Evolutionary conservation across 352 stramenopile genomes (phyloP).

Genomic region (Pythium guiyangense): DNA sequence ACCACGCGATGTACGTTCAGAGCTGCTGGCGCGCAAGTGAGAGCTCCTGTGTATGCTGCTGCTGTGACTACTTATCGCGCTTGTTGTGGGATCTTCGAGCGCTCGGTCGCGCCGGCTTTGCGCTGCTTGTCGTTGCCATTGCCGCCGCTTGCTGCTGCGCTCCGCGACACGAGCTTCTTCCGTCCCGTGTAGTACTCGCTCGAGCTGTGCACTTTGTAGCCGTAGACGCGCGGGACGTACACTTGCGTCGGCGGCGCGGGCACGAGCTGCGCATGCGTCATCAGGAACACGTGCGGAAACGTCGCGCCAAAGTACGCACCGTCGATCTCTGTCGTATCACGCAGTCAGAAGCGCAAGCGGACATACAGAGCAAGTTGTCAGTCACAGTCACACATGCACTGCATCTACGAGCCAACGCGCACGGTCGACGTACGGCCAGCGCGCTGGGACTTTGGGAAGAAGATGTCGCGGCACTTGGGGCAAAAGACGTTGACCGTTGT

Average conservation of each 20-base stretch:
- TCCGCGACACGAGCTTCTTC: slow-evolving; percentile 47
- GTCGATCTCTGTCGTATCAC: slow-evolving; percentile 83
- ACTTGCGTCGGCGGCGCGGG: slow-evolving; percentile 80
- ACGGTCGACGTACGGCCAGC: slow-evolving; percentile 64
- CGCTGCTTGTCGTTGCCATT: slow-evolving; percentile 59
- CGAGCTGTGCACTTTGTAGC: slow-evolving; percentile 92
- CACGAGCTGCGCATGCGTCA: slow-evolving; percentile 94
- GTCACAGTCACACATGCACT: not conserved
- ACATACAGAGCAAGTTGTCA: not conserved
- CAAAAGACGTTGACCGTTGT: slow-evolving; percentile 89
- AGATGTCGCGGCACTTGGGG: slow-evolving; percentile 87
- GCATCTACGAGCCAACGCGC: not conserved
- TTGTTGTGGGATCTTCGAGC: slow-evolving; percentile 31
- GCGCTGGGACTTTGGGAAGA: slow-evolving; percentile 88
- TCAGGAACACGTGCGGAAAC: slow-evolving; percentile 99
- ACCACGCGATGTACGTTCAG: no score
- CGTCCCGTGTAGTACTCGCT: slow-evolving; percentile 87
- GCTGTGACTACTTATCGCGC: slow-evolving; percentile 26
- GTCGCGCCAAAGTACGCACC: slow-evolving; percentile 98
- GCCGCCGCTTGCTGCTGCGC: slow-evolving; percentile 10
- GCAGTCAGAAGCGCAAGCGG: not conserved
- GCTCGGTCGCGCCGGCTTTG: slow-evolving; percentile 36
- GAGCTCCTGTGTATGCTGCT: not conserved
- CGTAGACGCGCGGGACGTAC: slow-evolving; percentile 97
- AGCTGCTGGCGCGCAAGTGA: no score